Percentiles rank a stretch among this genome's conserved stretches.
phyloP scores from a whole-genome alignment of 148 eudicot genomes.

The Tetragonia tetragonoides region DNA sequence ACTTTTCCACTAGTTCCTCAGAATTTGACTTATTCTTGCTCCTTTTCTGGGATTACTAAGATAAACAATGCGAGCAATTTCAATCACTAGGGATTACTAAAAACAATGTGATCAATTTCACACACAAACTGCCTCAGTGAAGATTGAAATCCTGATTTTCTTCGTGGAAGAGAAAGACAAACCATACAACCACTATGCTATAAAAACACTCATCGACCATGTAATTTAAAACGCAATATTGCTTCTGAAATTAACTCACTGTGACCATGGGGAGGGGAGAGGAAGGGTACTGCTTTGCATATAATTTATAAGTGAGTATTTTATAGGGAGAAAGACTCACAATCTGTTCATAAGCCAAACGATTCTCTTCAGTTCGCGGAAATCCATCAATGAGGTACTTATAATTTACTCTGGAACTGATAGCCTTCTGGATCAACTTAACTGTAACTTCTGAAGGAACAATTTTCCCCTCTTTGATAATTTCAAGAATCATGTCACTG shows the following conservation, averaged over 20 bases:
- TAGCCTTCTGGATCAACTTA: constrained; percentile 66
- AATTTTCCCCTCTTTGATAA: constrained; percentile 79
- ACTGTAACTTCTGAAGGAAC: constrained; percentile 95
- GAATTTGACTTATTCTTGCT: neutral
- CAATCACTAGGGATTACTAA: too few relatives aligned
- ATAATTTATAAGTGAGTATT: neutral
- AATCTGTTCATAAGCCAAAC: constrained; percentile 69
- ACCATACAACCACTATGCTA: neutral
- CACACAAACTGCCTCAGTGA: neutral
- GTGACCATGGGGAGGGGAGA: neutral
- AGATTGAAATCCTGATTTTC: neutral
- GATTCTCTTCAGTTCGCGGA: constrained; percentile 90
- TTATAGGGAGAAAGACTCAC: constrained; percentile 45
- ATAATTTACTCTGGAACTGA: constrained; percentile 53
- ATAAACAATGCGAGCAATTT: too few relatives aligned
- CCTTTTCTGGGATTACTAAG: neutral
- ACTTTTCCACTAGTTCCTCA: neutral
- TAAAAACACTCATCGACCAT: neutral
- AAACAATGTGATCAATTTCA: too few relatives aligned
- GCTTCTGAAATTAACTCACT: neutral
- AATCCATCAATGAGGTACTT: constrained; percentile 93
- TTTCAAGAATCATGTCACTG: constrained; percentile 80
- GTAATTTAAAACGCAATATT: neutral
- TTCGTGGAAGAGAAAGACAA: neutral
- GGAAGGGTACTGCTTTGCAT: neutral